A percentile compares a stretch with the other conserved stretches of the same genome.
phyloP scores from a whole-genome alignment of 73 alveolate genomes.

The Symbiodinium natans region DNA sequence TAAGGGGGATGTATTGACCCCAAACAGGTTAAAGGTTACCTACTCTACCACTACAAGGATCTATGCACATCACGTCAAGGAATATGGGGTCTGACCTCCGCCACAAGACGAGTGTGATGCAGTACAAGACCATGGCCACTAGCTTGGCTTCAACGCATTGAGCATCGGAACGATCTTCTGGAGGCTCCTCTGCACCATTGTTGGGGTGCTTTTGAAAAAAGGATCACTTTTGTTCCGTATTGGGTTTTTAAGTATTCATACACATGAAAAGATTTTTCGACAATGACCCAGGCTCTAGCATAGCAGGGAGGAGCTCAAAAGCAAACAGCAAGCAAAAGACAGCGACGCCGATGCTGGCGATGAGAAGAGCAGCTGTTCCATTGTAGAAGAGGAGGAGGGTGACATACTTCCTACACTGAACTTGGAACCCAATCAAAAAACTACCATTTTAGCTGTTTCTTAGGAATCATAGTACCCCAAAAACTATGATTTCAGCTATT shows the following conservation, averaged over 20 bases:
- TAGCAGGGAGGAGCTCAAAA: background rate
- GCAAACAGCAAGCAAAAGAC: background rate
- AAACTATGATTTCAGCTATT: too few relatives aligned
- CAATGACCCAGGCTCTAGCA: background rate
- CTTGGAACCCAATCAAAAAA: too few relatives aligned
- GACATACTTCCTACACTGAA: background rate
- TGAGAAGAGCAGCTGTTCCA: background rate
- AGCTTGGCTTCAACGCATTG: background rate
- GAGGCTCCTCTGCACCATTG: too few relatives aligned
- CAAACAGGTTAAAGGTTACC: too few relatives aligned
- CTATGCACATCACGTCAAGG: background rate
- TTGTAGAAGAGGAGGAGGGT: background rate
- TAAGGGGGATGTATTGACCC: too few relatives aligned
- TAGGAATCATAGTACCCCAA: background rate
- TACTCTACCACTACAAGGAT: too few relatives aligned
- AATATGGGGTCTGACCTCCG: background rate
- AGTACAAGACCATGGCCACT: background rate
- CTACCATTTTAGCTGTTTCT: background rate
- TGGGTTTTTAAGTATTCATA: too few relatives aligned
- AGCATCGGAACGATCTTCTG: background rate
- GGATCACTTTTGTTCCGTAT: too few relatives aligned
- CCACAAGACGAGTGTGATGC: background rate
- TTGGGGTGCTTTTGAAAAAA: too few relatives aligned
- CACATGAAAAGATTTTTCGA: too few relatives aligned
- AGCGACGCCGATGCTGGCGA: background rate